Evolutionary conservation across 345 rosid species (phyloP).

Genomic region (Leavenworthia alabamica): DNA sequence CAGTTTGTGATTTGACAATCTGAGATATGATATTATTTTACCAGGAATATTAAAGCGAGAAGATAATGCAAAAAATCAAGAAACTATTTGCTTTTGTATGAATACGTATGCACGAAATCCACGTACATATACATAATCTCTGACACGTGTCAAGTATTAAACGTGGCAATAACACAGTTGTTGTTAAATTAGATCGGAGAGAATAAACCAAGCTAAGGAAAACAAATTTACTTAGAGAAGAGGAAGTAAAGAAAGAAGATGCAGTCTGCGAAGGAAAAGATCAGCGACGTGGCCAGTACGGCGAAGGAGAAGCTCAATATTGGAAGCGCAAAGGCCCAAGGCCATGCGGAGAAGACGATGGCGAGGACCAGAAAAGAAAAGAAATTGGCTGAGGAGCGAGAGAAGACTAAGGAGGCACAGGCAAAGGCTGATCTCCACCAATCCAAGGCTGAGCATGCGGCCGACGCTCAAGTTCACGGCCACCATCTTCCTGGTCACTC

Average conservation of each 20-base stretch:
- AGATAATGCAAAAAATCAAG: not conserved
- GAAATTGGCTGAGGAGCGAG: constrained; percentile 47
- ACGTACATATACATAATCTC: not conserved
- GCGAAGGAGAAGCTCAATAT: constrained; percentile 53
- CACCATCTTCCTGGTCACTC: constrained; percentile 35
- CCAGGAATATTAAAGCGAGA: not conserved
- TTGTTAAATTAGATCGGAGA: not conserved
- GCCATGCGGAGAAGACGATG: constrained; percentile 46
- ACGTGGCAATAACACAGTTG: constrained; percentile 2
- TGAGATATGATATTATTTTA: not conserved
- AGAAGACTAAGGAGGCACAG: constrained; percentile 56
- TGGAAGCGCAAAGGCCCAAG: constrained; percentile 47
- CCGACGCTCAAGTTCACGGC: constrained; percentile 26
- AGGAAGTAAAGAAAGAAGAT: constrained; percentile 24
- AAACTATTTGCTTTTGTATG: constrained; percentile 10
- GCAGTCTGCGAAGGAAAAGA: constrained; percentile 55
- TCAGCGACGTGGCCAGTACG: constrained; percentile 57
- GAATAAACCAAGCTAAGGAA: not conserved
- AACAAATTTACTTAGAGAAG: not conserved
- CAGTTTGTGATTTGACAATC: not conserved
- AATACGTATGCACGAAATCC: not conserved
- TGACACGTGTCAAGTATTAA: not conserved
- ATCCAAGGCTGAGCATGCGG: constrained; percentile 56
- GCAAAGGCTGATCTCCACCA: constrained; percentile 68
- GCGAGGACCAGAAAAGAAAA: constrained; percentile 53